A percentile compares a stretch with the other conserved stretches of the same genome.
phyloP scores from a whole-genome alignment of 768 basidiomycete species.

The Suillus brevipes region DNA sequence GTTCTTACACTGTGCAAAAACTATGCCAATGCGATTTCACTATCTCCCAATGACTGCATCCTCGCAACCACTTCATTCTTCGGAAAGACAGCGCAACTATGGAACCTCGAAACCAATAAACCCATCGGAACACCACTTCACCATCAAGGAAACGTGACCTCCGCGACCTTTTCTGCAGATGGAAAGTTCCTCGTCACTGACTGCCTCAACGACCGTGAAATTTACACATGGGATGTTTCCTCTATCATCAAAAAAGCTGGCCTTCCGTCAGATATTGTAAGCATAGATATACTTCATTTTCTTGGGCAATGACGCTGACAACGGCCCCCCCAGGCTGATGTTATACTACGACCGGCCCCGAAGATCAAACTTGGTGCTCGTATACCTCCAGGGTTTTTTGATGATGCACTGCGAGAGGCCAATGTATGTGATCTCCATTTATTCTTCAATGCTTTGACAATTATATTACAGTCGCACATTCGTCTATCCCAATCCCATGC shows the following conservation, averaged over 20 bases:
- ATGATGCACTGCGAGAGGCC: not conserved
- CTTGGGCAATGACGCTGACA: too few relatives aligned
- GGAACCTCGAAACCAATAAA: not conserved
- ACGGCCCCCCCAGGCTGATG: too few relatives aligned
- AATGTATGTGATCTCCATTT: too few relatives aligned
- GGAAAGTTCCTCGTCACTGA: not conserved
- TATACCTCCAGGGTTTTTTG: too few relatives aligned
- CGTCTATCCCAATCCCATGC: not conserved
- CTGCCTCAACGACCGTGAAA: not conserved
- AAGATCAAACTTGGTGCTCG: too few relatives aligned
- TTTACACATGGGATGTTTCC: not conserved
- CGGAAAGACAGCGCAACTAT: not conserved
- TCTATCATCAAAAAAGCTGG: not conserved
- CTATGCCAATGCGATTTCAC: rapidly evolving
- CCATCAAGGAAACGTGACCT: not conserved
- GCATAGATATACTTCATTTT: not conserved
- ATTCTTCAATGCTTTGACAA: not conserved
- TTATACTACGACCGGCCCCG: too few relatives aligned
- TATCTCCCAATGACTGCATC: not conserved
- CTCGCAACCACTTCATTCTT: not conserved
- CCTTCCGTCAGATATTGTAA: not conserved
- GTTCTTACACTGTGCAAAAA: not conserved
- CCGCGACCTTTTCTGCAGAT: not conserved
- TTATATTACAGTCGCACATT: not conserved
- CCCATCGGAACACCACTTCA: not conserved